Evolutionary conservation across 2,329 filamentous ascomycete genomes (phyloP), one percentile per base, ranked within the genome.

Genomic region (Sporothrix luriei): DNA sequence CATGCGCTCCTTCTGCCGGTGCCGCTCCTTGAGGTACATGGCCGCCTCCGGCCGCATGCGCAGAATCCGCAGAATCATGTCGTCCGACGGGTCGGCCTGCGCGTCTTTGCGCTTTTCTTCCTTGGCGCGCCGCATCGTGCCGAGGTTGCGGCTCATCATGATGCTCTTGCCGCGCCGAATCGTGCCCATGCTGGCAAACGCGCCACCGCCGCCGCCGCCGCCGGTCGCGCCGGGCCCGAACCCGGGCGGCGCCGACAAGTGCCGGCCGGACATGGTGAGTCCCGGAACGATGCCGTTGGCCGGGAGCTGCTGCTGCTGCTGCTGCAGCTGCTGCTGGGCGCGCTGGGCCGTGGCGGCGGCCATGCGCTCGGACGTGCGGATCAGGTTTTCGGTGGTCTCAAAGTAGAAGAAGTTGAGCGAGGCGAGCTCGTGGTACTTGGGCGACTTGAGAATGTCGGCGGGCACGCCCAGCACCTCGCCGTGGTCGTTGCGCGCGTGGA

Each of bases 341-440:
- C 90, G 88, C 71, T 92, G 87, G 11, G 91, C 90, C 4, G 91
- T 96, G 52, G 93, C 93, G 2, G 92, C 90, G 3, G 94, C 94
- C 91, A 99, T 99, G 69, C 92, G 88, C 80, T 99, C 95, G 2
- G 93, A 97, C n/a, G 93, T 97, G 66, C 94, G 91, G 75, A 98
- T 93, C 14, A 99, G 86, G 75, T 91, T 94, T 72, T 96, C 92
- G 0, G 93, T 97, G 43, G 91, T 87, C 76, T 98, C 94, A 77
- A 95, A 96, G 83, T 99, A 99, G 84, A 98, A 99, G 85, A 98
- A 99, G 82, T 97, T 97, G 73, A 99, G 87, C 72, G 93, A 94
- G 74, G 95, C 92, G 68, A 99, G 88, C 79, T 99, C 95, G 82
- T 97, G 94, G 84, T 97, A 99, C 85, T 99, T 99, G 77, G 94